Conservation (phyloP, 139 green algal species). For the Micromonas pusilla region DNA sequence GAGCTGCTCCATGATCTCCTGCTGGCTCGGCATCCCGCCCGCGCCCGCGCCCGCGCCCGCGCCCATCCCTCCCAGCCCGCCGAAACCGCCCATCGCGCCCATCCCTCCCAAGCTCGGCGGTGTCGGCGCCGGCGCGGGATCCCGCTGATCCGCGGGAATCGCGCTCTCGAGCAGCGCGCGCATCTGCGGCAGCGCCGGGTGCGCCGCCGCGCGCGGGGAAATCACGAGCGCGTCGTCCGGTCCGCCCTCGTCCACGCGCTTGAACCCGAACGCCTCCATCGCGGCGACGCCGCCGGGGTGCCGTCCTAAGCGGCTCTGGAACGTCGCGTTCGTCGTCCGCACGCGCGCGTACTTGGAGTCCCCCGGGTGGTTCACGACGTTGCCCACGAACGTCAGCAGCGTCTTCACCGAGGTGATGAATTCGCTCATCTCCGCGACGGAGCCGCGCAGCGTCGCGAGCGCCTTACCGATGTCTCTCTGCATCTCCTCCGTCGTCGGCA, state of each 20-base stretch:
- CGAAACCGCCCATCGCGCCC: neutral
- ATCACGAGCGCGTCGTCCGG: neutral
- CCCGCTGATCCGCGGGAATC: neutral
- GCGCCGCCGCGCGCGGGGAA: too few species aligned
- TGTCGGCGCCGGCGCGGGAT: too few species aligned
- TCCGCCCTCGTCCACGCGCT: neutral
- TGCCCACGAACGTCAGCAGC: neutral
- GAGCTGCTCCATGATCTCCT: neutral
- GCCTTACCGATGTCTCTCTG: neutral
- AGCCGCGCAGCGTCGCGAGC: neutral
- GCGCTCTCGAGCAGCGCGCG: neutral
- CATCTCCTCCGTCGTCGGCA: neutral
- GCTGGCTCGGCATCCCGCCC: neutral
- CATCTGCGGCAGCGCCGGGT: neutral
- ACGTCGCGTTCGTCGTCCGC: neutral
- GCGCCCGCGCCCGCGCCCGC: too few species aligned
- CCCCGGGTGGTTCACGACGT: neutral
- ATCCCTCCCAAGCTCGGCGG: too few species aligned
- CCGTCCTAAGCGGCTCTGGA: neutral
- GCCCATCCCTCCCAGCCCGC: neutral
- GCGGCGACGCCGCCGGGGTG: neutral
- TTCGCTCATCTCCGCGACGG: neutral
- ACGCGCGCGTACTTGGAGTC: neutral
- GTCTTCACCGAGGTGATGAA: constrained; percentile 6
- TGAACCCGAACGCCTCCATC: constrained; percentile 1